Percentiles rank a stretch among this genome's conserved stretches.
phyloP scores from a whole-genome alignment of 371 early-diverging fungal species.

The Umbelopsis sp. region DNA sequence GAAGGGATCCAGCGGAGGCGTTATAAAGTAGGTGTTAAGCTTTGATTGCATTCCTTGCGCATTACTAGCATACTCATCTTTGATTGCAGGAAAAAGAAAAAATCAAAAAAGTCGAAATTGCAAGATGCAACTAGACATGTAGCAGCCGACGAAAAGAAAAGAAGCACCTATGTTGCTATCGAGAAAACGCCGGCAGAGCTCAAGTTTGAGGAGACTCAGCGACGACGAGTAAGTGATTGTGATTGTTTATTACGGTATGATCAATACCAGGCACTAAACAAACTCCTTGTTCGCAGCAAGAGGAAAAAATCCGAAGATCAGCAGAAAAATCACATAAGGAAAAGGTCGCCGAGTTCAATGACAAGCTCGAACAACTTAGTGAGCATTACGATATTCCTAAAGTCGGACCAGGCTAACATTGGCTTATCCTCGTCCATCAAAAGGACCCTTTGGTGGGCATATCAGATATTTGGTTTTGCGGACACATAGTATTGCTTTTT shows the following conservation, averaged over 20 bases:
- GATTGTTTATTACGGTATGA: background rate
- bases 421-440: background rate
- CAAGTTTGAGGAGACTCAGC: slow-evolving; percentile 64
- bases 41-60: background rate
- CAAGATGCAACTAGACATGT: slow-evolving; percentile 34
- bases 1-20: slow-evolving; percentile 56
- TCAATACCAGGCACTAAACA: background rate
- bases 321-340: slow-evolving; percentile 69
- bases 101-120: slow-evolving; percentile 46
- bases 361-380: slow-evolving; percentile 65
- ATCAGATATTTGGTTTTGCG: background rate
- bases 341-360: slow-evolving; percentile 64
- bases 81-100: slow-evolving; percentile 49
- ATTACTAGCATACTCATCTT: slow-evolving; percentile 5
- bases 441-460: background rate
- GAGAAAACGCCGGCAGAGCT: slow-evolving; percentile 67
- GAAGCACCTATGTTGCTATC: slow-evolving; percentile 31
- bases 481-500: background rate
- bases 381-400: slow-evolving; percentile 78
- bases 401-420: slow-evolving; percentile 65
- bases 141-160: slow-evolving; percentile 22
- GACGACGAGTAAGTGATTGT: slow-evolving; percentile 51
- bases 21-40: slow-evolving; percentile 49
- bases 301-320: slow-evolving; percentile 60
- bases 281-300: slow-evolving; percentile 47